Percentiles rank a stretch among this genome's conserved stretches.
Evolutionary conservation across 257 asterid genomes (phyloP).

Genomic region (Ophiorrhiza pumila): DNA sequence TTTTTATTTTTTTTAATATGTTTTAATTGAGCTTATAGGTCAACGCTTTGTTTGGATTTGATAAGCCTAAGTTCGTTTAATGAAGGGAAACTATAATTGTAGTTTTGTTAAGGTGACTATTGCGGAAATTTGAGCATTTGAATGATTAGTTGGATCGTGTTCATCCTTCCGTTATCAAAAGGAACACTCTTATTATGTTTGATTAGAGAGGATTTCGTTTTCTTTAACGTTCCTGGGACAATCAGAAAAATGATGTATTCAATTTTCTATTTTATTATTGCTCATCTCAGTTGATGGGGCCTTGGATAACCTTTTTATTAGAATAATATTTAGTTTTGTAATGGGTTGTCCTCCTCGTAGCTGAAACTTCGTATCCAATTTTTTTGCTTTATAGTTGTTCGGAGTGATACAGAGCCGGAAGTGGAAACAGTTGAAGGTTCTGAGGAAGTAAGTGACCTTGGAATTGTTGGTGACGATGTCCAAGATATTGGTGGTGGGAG

Average conservation of each 20-base stretch:
- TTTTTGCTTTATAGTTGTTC: slow-evolving; percentile 50
- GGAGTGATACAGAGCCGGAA: slow-evolving; percentile 64
- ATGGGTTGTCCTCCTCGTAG: background rate
- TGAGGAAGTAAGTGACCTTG: slow-evolving; percentile 65
- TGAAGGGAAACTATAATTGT: background rate
- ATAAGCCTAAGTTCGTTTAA: background rate
- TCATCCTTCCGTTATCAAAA: background rate
- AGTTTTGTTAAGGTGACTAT: background rate
- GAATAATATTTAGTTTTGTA: background rate
- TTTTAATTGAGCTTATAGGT: too few relatives aligned
- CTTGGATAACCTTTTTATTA: background rate
- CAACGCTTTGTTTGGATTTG: slow-evolving; percentile 1
- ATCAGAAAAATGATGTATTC: background rate
- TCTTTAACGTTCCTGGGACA: background rate
- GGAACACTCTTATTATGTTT: background rate
- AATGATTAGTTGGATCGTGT: background rate
- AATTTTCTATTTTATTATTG: too few relatives aligned
- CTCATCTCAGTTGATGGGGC: background rate
- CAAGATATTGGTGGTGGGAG: slow-evolving; percentile 62
- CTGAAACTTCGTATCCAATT: background rate
- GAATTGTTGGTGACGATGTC: slow-evolving; percentile 85
- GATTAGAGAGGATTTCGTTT: background rate
- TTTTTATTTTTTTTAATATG: too few relatives aligned
- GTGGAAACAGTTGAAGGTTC: slow-evolving; percentile 50
- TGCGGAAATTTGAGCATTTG: background rate